phyloP scores from a whole-genome alignment of 345 rosid species.

The Boechera retrofracta region DNA sequence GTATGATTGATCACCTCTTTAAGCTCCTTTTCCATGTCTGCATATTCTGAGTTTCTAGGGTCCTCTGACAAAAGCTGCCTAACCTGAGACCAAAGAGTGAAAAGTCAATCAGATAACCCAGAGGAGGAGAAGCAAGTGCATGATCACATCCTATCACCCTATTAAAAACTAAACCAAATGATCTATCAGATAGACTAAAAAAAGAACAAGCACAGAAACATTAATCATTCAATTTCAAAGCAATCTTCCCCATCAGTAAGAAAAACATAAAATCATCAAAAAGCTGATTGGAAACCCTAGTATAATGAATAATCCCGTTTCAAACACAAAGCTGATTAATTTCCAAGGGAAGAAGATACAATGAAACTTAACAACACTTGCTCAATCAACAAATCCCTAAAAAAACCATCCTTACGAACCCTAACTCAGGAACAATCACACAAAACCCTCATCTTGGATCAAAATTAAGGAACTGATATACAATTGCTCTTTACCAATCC shows the following conservation, averaged over 20 bases:
- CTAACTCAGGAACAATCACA: constrained; percentile 24
- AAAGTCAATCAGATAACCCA: neutral
- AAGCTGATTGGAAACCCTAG: neutral
- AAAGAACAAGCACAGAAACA: neutral
- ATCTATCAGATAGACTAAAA: neutral
- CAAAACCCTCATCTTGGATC: constrained; percentile 13
- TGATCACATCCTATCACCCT: neutral
- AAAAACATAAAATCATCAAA: neutral
- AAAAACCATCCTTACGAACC: constrained; percentile 12
- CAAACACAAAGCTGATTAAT: neutral
- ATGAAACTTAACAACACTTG: neutral
- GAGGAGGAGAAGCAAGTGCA: neutral
- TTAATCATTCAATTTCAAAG: constrained; percentile 17
- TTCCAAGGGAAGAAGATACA: neutral
- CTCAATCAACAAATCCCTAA: no score
- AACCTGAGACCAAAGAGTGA: constrained; percentile 55
- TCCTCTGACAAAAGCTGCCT: constrained; percentile 78
- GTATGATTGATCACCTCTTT: constrained; percentile 65
- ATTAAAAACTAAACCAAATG: neutral
- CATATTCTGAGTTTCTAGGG: constrained; percentile 84
- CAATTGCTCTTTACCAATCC: neutral
- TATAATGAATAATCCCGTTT: neutral
- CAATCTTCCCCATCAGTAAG: neutral
- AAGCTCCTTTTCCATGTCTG: constrained; percentile 91
- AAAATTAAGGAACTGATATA: neutral